A percentile compares a stretch with the other conserved stretches of the same genome.
phyloP scores from a whole-genome alignment of 768 basidiomycete species.

The Lactarius akahatsu region DNA sequence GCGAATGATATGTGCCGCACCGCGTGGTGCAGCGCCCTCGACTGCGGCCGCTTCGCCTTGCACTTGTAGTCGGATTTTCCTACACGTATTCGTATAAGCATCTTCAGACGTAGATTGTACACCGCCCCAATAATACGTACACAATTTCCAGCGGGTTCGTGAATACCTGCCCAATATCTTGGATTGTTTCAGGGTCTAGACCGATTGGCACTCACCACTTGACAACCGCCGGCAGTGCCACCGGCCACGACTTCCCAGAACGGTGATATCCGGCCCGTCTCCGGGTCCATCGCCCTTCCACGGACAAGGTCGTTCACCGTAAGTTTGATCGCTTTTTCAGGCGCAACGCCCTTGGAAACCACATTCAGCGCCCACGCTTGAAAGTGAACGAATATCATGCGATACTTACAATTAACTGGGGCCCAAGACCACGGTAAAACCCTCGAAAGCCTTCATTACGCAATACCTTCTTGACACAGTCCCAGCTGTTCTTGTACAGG shows the following conservation, averaged over 20 bases:
- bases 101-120: neutral
- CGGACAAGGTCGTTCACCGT: constrained; percentile 95
- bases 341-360: constrained; percentile 77
- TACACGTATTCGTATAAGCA: constrained; percentile 34
- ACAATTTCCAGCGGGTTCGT: constrained; percentile 97
- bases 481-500: constrained; percentile 93
- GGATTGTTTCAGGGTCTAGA: constrained; percentile 10
- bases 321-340: constrained; percentile 97
- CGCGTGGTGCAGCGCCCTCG: constrained; percentile 77
- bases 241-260: constrained; percentile 91
- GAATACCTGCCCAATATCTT: constrained; percentile 61
- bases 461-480: constrained; percentile 92
- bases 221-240: constrained; percentile 91
- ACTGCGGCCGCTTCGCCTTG: constrained; percentile 92
- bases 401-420: constrained; percentile 78
- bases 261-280: constrained; percentile 92
- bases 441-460: constrained; percentile 90
- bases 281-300: constrained; percentile 81
- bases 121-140: constrained; percentile 45
- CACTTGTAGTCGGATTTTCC: constrained; percentile 92
- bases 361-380: neutral
- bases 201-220: constrained; percentile 74
- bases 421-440: constrained; percentile 96
- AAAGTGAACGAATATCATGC: neutral
- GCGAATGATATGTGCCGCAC: constrained; percentile 89